Percentiles rank a stretch among this genome's conserved stretches.
Evolutionary conservation across 169 alveolate species (phyloP).

Genomic region (Eimeria sp.): DNA sequence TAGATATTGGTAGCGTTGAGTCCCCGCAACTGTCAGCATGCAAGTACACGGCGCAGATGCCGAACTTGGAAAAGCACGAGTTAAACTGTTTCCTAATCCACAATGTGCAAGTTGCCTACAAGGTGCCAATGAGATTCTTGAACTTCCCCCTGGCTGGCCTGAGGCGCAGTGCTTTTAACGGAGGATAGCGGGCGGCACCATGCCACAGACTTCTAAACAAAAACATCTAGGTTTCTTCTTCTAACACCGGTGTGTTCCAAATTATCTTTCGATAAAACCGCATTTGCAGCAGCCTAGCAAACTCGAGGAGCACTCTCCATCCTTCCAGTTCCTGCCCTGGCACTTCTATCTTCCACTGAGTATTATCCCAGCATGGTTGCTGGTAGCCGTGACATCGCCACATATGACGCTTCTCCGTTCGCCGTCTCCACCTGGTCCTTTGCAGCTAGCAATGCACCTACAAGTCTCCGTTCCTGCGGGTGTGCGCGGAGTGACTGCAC

Average conservation of each 20-base stretch:
- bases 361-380: slow-evolving; percentile 49
- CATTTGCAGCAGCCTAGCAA: neutral
- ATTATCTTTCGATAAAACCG: neutral
- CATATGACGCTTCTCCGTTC: slow-evolving; percentile 45
- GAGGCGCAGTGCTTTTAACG: neutral
- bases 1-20: neutral
- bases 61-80: neutral
- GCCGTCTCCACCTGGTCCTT: slow-evolving; percentile 71
- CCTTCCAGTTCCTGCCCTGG: neutral
- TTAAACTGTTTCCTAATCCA: neutral
- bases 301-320: slow-evolving; percentile 10
- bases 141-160: slow-evolving; percentile 9
- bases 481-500: slow-evolving; percentile 82
- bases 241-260: neutral
- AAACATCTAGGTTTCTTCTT: neutral
- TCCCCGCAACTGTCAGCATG: neutral
- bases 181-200: neutral
- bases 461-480: slow-evolving; percentile 75
- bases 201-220: neutral
- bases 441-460: slow-evolving; percentile 65
- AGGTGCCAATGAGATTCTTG: neutral
- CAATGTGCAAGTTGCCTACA: neutral
- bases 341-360: neutral
- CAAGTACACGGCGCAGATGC: neutral
- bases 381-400: slow-evolving; percentile 74